These are phyloP conservation scores for Pichia kluyveri DNA, from an alignment of 805 yeast genomes.

Conservation along the genomic window DNA sequence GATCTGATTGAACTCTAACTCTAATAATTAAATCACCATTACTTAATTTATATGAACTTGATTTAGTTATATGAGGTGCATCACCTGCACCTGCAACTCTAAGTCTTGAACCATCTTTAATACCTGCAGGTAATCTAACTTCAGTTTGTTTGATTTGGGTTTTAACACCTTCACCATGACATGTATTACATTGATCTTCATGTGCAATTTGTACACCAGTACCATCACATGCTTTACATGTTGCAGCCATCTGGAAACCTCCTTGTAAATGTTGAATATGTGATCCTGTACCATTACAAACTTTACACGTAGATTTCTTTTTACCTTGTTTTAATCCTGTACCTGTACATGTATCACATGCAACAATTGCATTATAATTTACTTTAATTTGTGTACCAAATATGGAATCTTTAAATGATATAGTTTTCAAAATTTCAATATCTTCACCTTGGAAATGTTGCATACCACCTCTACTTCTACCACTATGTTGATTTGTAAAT, in stretches of 20 bases:
- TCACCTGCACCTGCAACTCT: constrained; percentile 87
- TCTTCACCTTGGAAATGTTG: constrained; percentile 86
- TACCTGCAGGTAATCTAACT: constrained; percentile 82
- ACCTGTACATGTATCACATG: constrained; percentile 76
- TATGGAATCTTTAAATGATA: constrained; percentile 79
- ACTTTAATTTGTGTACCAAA: constrained; percentile 65
- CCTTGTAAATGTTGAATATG: constrained; percentile 78
- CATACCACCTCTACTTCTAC: constrained; percentile 34
- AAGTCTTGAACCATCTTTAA: constrained; percentile 77
- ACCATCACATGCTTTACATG: constrained; percentile 84
- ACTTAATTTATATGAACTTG: constrained; percentile 54
- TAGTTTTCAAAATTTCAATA: constrained; percentile 65
- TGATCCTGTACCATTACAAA: constrained; percentile 93
- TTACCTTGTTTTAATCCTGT: constrained; percentile 75
- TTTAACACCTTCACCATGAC: constrained; percentile 87
- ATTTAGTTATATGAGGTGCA: constrained; percentile 69
- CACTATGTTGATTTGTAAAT: constrained; percentile 19
- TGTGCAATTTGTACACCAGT: constrained; percentile 69
- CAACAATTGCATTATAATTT: constrained; percentile 62
- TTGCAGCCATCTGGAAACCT: constrained; percentile 94
- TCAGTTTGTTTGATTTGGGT: constrained; percentile 60
- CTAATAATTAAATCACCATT: constrained; percentile 88
- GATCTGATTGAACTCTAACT: constrained; percentile 69
- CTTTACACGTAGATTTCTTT: constrained; percentile 65
- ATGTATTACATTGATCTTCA: constrained; percentile 61